Evolutionary conservation across 768 basidiomycete species (phyloP).

Genomic region (Sarcodon aspratus): DNA sequence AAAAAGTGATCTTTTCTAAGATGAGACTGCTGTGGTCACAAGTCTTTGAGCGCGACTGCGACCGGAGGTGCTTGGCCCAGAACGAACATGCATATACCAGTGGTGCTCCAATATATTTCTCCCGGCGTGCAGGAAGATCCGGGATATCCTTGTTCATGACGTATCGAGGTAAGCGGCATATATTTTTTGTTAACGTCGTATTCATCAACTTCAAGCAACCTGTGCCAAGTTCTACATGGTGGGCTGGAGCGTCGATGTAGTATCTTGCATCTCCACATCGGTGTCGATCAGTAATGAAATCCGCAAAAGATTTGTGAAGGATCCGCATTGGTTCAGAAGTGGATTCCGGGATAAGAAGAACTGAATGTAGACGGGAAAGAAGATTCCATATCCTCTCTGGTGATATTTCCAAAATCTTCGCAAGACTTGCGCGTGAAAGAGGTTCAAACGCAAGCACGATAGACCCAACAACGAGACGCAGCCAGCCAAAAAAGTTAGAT

Average conservation of each 20-base stretch:
- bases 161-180: constrained; percentile 1
- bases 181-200: not conserved
- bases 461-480: not conserved
- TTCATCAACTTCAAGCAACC: not conserved
- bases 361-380: constrained; percentile 8
- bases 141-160: not conserved
- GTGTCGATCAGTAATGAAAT: constrained; percentile 7
- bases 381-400: not conserved
- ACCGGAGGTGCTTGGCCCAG: constrained; percentile 14
- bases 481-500: not conserved
- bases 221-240: not conserved
- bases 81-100: constrained; percentile 12
- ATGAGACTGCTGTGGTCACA: no score
- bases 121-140: not conserved
- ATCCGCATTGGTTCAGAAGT: constrained; percentile 5
- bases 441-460: not conserved
- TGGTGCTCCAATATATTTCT: constrained; percentile 4
- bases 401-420: not conserved
- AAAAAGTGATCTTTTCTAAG: no score
- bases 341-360: constrained; percentile 6
- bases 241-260: constrained; percentile 1
- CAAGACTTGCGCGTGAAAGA: not conserved
- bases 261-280: constrained; percentile 6
- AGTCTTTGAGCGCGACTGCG: no score
- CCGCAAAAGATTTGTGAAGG: constrained; percentile 11